Evolutionary conservation across 2,329 filamentous ascomycete species (phyloP).

Genomic region (Dactylonectria macrodidyma): DNA sequence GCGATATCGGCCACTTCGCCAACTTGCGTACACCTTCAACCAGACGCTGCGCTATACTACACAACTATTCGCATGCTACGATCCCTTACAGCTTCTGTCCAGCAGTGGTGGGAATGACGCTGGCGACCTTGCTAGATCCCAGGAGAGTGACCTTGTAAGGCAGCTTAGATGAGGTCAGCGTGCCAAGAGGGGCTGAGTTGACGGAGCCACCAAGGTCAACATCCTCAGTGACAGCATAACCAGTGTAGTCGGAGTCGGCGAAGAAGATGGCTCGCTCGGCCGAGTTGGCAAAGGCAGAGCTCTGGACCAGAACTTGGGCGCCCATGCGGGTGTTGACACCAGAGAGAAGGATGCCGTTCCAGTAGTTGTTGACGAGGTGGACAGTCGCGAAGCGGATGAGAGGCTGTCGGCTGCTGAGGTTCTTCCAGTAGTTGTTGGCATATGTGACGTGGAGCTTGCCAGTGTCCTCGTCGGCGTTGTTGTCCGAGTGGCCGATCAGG

Average conservation of each 20-base stretch:
- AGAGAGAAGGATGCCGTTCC: slow-evolving; percentile 57
- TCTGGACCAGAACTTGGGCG: slow-evolving; percentile 71
- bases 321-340: slow-evolving; percentile 71
- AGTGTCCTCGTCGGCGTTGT: slow-evolving; percentile 69
- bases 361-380: slow-evolving; percentile 71
- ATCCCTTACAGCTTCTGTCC: slow-evolving; percentile 52
- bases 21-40: no score
- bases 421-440: slow-evolving; percentile 75
- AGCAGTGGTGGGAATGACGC: slow-evolving; percentile 56
- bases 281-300: slow-evolving; percentile 63
- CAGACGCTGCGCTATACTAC: no score
- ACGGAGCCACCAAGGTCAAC: slow-evolving; percentile 57
- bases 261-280: slow-evolving; percentile 55
- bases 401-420: slow-evolving; percentile 75
- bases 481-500: slow-evolving; percentile 72
- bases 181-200: slow-evolving; percentile 61
- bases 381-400: slow-evolving; percentile 77
- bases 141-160: slow-evolving; percentile 62
- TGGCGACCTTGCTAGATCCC: slow-evolving; percentile 62
- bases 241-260: slow-evolving; percentile 57
- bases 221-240: slow-evolving; percentile 60
- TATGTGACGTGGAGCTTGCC: slow-evolving; percentile 76
- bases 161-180: slow-evolving; percentile 67
- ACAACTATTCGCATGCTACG: neutral
- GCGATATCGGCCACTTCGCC: no score